Evolutionary conservation across 768 basidiomycete species (phyloP).

Genomic region (Hygrocybe coccinea): DNA sequence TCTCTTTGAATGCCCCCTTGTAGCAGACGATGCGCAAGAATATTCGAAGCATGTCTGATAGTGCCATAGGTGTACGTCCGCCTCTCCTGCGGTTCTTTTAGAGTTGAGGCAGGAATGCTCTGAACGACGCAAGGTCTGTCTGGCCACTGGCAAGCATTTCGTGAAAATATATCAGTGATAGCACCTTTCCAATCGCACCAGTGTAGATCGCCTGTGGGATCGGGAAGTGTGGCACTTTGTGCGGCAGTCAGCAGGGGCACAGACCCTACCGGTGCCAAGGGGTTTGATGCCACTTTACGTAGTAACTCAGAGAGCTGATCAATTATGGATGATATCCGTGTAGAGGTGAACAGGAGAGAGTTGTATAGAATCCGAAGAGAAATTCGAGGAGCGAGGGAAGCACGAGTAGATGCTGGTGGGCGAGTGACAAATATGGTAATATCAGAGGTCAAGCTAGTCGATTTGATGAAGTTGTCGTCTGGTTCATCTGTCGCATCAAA

Average conservation of each 20-base stretch:
- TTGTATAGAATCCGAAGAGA: slow-evolving; percentile 88
- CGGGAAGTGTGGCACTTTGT: slow-evolving; percentile 69
- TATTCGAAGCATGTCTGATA: slow-evolving; percentile 81
- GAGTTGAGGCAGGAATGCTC: slow-evolving; percentile 44
- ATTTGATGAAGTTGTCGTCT: slow-evolving; percentile 68
- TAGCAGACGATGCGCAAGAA: slow-evolving; percentile 85
- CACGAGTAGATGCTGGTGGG: slow-evolving; percentile 60
- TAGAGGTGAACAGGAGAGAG: slow-evolving; percentile 81
- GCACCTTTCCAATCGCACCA: slow-evolving; percentile 99
- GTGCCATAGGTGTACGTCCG: slow-evolving; percentile 69
- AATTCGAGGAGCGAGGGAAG: slow-evolving; percentile 67
- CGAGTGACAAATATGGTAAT: slow-evolving; percentile 85
- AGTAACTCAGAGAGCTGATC: slow-evolving; percentile 83
- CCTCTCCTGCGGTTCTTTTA: slow-evolving; percentile 45
- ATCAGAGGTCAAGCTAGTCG: slow-evolving; percentile 84
- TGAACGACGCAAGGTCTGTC: slow-evolving; percentile 89
- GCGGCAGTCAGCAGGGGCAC: slow-evolving; percentile 72
- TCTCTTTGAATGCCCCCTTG: slow-evolving; percentile 82
- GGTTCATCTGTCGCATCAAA: slow-evolving; percentile 84
- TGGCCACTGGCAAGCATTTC: slow-evolving; percentile 75
- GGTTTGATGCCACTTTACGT: slow-evolving; percentile 62
- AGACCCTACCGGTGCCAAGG: slow-evolving; percentile 66
- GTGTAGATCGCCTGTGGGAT: slow-evolving; percentile 81
- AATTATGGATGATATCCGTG: slow-evolving; percentile 71
- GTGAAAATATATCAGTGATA: slow-evolving; percentile 91